These are phyloP conservation scores for Sporothrix protearum DNA, from an alignment of 2,329 filamentous ascomycete species.

Conservation along the genomic window DNA sequence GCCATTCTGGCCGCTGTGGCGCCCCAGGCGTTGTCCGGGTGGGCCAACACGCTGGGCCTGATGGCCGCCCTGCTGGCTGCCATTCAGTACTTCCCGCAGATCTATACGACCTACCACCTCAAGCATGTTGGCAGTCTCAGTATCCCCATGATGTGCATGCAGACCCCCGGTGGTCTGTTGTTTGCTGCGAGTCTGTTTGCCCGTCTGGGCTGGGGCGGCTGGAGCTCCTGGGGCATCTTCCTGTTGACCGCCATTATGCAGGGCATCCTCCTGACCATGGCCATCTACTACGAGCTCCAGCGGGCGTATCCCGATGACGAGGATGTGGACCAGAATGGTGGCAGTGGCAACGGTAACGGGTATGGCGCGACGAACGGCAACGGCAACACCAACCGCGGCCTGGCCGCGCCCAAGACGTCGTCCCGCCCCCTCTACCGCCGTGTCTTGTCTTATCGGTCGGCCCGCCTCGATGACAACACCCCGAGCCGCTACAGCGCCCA, in stretches of 20 bases:
- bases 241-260: conserved; percentile 83
- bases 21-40: conserved; percentile 63
- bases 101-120: conserved; percentile 82
- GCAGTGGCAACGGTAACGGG: conserved; percentile 30
- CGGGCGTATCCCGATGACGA: conserved; percentile 27
- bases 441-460: conserved; percentile 40
- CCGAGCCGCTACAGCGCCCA: conserved; percentile 52
- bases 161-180: conserved; percentile 87
- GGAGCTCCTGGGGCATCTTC: conserved; percentile 95
- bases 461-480: conserved; percentile 50
- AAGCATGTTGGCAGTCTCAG: conserved; percentile 87
- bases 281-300: conserved; percentile 67
- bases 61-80: conserved; percentile 73
- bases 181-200: conserved; percentile 82
- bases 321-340: not conserved
- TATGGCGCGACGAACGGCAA: conserved; percentile 31
- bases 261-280: conserved; percentile 75
- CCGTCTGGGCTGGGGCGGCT: conserved; percentile 75
- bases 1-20: conserved; percentile 62
- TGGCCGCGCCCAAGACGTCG: conserved; percentile 36
- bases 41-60: conserved; percentile 83
- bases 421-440: conserved; percentile 36
- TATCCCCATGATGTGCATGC: conserved; percentile 97
- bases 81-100: conserved; percentile 92
- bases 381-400: conserved; percentile 23